Base-by-base conservation (phyloP, 192 early-diverging fungal genomes). In the Funneliformis mosseae region DNA sequence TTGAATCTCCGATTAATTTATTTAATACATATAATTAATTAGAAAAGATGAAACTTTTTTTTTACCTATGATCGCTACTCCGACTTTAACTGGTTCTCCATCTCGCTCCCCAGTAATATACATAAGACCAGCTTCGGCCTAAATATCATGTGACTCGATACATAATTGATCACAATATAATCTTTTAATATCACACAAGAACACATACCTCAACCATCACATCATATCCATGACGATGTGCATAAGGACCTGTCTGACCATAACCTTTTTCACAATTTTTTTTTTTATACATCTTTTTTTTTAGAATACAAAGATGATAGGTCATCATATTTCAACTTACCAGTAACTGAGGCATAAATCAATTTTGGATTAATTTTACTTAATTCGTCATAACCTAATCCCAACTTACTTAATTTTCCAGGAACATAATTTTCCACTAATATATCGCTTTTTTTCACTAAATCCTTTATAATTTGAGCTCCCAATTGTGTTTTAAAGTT, bases 361-460 rank as follows among this genome's bases (percentile, higher is more conserved):
- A 98, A 83, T 33, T 90, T 80, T 10, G 94, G 94, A 73, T 97
- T 97, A 8, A 92, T 83, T 55, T 81, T 77, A 0, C 61, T 81
- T 77, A 97, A 48, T 11, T 92, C 87, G 7, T 94, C 87, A 82
- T 92, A 97, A 0, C 94, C 93, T 45, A 97, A 81, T 0, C 95
- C 95, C 82, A 92, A 84, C 46, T 87, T 81, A 9, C 88, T 91
- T 46, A 97, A 88, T 76, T 95, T 96, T 0, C 97, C 97, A 5
- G 97, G 96, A 5, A 97, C 84, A 80, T 93, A 97, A 82, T 97
- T 97, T 83, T 99, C 97, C 5, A 99, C 93, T 39, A 99, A 70
- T 2, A 99, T 87, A 83, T 99, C 97, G 41, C 85, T 84, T 50
- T 90, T 79, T 38, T 74, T 80, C 5, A 93, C 95, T 27, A 99